Conservation (phyloP, 2,329 filamentous ascomycete species). For the Fusarium anthophilum region DNA sequence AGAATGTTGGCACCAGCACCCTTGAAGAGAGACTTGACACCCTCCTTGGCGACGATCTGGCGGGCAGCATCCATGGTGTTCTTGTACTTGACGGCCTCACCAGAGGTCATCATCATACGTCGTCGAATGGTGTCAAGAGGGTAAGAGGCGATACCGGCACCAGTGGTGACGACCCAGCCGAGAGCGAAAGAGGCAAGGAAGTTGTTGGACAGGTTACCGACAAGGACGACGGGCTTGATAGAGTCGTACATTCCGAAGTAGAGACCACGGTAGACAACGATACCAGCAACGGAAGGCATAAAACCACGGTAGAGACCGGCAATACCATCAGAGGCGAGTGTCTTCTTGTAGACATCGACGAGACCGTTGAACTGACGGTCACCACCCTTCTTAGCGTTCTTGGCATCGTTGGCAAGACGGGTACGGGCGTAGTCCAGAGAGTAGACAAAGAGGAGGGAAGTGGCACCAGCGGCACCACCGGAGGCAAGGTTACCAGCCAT, state of each 20-base stretch:
- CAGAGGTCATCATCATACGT: conserved; percentile 99
- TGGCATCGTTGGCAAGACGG: conserved; percentile 99
- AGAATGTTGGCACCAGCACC: conserved; percentile 99
- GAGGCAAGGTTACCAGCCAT: conserved; percentile 99
- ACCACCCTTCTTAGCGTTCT: conserved; percentile 96
- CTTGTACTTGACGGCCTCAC: conserved; percentile 99
- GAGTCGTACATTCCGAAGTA: conserved; percentile 99
- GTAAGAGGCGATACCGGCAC: conserved; percentile 99
- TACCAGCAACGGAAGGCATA: conserved; percentile 98
- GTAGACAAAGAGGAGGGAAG: conserved; percentile 99
- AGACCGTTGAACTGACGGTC: conserved; percentile 99
- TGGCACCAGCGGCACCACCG: conserved; percentile 99
- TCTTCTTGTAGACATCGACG: conserved; percentile 99
- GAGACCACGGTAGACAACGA: conserved; percentile 99
- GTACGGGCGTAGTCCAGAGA: conserved; percentile 99
- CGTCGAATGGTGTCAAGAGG: conserved; percentile 99
- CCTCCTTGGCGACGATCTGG: conserved; percentile 98
- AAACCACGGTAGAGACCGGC: conserved; percentile 99
- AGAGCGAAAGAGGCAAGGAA: conserved; percentile 99
- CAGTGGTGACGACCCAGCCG: conserved; percentile 99
- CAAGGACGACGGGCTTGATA: conserved; percentile 97
- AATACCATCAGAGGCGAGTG: conserved; percentile 97
- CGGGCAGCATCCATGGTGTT: conserved; percentile 92
- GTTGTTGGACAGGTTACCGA: conserved; percentile 92
- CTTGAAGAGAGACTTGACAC: conserved; percentile 99